These are phyloP conservation scores for Piromyces sp. DNA, from an alignment of 192 early-diverging fungal genomes.

Conservation along the genomic window DNA sequence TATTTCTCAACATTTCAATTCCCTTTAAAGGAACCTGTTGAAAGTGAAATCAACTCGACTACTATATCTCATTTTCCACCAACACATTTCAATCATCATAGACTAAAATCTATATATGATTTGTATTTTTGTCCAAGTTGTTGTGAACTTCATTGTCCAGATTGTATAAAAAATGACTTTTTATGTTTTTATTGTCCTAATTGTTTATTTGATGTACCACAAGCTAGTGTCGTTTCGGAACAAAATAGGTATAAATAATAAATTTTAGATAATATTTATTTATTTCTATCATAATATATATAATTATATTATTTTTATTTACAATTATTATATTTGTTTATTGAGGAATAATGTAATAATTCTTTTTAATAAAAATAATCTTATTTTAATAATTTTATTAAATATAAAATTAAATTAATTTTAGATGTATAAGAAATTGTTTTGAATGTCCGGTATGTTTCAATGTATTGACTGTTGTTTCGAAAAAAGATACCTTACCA, in stretches of 20 bases:
- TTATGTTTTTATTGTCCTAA: slow-evolving; percentile 87
- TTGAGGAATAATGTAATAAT: no score
- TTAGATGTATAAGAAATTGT: slow-evolving; percentile 75
- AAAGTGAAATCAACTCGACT: not conserved
- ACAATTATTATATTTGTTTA: no score
- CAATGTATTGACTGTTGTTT: slow-evolving; percentile 52
- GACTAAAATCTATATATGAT: slow-evolving; percentile 29
- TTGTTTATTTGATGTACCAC: slow-evolving; percentile 91
- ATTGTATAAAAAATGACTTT: slow-evolving; percentile 69
- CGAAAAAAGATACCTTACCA: not conserved
- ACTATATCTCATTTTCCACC: not conserved
- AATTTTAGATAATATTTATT: no score
- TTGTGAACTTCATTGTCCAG: slow-evolving; percentile 57
- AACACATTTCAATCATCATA: not conserved
- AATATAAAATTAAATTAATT: no score
- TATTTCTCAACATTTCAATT: not conserved
- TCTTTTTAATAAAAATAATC: no score
- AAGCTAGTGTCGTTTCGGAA: slow-evolving; percentile 90
- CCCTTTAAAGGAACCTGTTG: not conserved
- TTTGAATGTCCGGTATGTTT: slow-evolving; percentile 82
- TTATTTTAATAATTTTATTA: no score
- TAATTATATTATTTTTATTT: no score
- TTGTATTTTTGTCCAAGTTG: slow-evolving; percentile 85
- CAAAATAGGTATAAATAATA: slow-evolving; percentile 50
- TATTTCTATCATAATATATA: no score